These are phyloP conservation scores for Boletus hoseneyae DNA, from an alignment of 1,284 basidiomycete species.

Conservation along the genomic window DNA sequence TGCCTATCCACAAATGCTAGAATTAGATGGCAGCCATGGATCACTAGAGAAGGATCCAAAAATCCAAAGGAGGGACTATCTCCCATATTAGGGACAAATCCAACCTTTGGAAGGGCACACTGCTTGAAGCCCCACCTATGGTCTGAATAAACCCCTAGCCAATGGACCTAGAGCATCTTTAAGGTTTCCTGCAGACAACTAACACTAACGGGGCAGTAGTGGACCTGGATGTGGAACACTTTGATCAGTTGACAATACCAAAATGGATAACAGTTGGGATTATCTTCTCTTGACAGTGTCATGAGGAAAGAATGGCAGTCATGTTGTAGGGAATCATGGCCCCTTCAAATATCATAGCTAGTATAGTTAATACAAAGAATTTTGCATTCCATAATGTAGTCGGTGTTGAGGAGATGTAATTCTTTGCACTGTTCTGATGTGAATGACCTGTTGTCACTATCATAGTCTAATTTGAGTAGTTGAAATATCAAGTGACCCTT, in stretches of 20 bases:
- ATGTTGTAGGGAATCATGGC: slow-evolving; percentile 38
- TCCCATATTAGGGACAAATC: slow-evolving; percentile 7
- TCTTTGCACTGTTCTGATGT: not conserved
- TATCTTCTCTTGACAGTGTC: slow-evolving; percentile 28
- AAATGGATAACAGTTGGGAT: slow-evolving; percentile 15
- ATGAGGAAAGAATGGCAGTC: slow-evolving; percentile 32
- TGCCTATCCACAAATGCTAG: slow-evolving; percentile 10
- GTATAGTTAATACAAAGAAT: not conserved
- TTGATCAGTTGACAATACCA: slow-evolving; percentile 15
- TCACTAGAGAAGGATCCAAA: slow-evolving; percentile 12
- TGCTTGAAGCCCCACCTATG: slow-evolving; percentile 8
- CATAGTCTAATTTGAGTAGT: not conserved
- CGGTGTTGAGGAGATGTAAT: not conserved
- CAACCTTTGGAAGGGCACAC: slow-evolving; percentile 11
- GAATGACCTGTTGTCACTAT: not conserved
- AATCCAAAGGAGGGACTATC: slow-evolving; percentile 9
- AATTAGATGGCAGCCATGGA: slow-evolving; percentile 14
- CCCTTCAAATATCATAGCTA: slow-evolving; percentile 23
- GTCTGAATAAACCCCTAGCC: slow-evolving; percentile 9
- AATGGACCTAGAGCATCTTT: slow-evolving; percentile 14
- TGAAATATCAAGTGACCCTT: slow-evolving; percentile 1
- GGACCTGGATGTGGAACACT: not conserved
- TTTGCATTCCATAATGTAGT: not conserved
- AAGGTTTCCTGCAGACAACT: not conserved
- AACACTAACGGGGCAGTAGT: not conserved